Conservation (phyloP, 768 basidiomycete genomes). For the Agaricus subrufescens region DNA sequence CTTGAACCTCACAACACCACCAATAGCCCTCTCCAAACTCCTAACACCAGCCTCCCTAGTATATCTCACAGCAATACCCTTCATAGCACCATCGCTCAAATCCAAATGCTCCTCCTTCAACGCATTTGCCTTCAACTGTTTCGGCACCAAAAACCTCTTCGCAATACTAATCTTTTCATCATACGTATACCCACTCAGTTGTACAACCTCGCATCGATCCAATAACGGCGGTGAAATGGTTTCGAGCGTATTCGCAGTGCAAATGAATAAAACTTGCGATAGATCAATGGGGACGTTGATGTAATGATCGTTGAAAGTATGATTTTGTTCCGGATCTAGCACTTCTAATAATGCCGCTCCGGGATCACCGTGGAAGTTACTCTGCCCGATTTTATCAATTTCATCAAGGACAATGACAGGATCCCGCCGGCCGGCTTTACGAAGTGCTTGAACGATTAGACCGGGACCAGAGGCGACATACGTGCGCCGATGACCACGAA, state of each 20-base stretch:
- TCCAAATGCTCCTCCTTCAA: slow-evolving; percentile 55
- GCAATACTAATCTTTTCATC: slow-evolving; percentile 93
- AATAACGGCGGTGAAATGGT: slow-evolving; percentile 85
- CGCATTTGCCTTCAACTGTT: slow-evolving; percentile 79
- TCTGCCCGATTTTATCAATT: slow-evolving; percentile 86
- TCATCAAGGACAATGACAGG: slow-evolving; percentile 87
- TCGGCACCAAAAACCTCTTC: slow-evolving; percentile 80
- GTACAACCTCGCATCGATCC: slow-evolving; percentile 87
- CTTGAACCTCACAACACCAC: slow-evolving; percentile 84
- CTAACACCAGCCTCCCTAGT: slow-evolving; percentile 94
- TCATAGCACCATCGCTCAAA: slow-evolving; percentile 65
- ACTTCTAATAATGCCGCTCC: slow-evolving; percentile 88
- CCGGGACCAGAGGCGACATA: slow-evolving; percentile 91
- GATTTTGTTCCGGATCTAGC: slow-evolving; percentile 91
- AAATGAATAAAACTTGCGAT: slow-evolving; percentile 86
- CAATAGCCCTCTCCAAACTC: slow-evolving; percentile 81
- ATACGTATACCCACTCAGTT: slow-evolving; percentile 76
- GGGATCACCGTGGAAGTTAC: slow-evolving; percentile 90
- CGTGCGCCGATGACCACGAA: slow-evolving; percentile 57
- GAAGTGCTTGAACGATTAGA: slow-evolving; percentile 78
- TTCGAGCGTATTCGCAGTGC: slow-evolving; percentile 86
- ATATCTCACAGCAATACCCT: slow-evolving; percentile 72
- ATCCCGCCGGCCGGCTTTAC: slow-evolving; percentile 78
- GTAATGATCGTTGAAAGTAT: slow-evolving; percentile 87
- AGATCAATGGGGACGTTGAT: slow-evolving; percentile 86